Evolutionary conservation across 108 stramenopile genomes (phyloP), one percentile per base, ranked within the genome.

Genomic region (Tribonema minus): DNA sequence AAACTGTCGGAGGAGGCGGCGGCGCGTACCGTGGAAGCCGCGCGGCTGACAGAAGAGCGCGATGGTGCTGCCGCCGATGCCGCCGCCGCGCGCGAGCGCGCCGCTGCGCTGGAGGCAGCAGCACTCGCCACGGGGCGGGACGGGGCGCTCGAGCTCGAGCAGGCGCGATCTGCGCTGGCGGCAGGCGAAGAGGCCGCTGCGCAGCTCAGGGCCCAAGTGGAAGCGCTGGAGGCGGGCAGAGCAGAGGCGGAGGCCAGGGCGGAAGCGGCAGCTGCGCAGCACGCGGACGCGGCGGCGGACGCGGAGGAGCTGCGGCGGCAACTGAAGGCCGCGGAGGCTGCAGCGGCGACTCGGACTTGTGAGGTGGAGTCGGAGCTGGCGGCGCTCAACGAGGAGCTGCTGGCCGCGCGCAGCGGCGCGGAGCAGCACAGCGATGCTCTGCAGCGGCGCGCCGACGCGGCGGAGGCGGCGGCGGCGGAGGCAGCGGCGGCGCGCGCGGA

Each of bases 301-400:
- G 69, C 58, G 58, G 58, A 70, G 69, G 58, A 34, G 58, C 69
- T 70, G 27, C 58, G 59, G 32, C 34, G 58, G 26, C 69, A 70
- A 58, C 69, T 70, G 69, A 58, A 58, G 25, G 36, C 58, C 58
- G 58, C 58, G 58, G 33, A 59, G 58, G 58, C 31, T 0, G 69
- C 58, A 26, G 69, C 58, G 35, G 30, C 58, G 58, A 33, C 58
- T 9, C 69, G 37, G 58, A 58, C 69, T 7, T 34, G 3, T 6
- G 69, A 70, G 34, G 58, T 59, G 25, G 20, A 37, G 54, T 58
- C 58, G 26, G 69, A 70, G 2, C 58, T 58, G 34, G 34, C 26
- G 12, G 34, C 58, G 3, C 58, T 58, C 58, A 37, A 58, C 58
- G 58, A 33, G 58, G 69, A 70, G 35, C 26, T 59, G 25, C 25